These are phyloP conservation scores for Podospora conica DNA, from an alignment of 495 filamentous ascomycete genomes.

Conservation along the genomic window DNA sequence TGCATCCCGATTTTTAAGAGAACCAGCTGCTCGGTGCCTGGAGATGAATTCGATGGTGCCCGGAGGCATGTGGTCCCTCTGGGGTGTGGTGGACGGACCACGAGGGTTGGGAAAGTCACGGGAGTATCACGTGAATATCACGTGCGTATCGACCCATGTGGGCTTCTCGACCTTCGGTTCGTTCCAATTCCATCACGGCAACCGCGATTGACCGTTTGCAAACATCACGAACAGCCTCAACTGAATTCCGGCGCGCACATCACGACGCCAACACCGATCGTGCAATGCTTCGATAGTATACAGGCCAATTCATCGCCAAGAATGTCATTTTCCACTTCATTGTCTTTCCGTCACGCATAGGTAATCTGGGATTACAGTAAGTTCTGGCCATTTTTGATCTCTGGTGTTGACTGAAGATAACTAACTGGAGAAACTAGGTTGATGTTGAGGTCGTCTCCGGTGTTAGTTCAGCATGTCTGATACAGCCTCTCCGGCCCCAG, in stretches of 20 bases:
- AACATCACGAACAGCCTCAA: background rate
- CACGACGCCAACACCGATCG: background rate
- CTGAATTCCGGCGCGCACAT: background rate
- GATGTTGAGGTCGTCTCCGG: background rate
- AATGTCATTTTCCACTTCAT: background rate
- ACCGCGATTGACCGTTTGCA: background rate
- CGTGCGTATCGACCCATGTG: background rate
- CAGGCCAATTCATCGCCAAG: background rate
- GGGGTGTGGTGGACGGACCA: background rate
- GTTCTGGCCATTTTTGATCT: background rate
- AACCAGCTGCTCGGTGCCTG: background rate
- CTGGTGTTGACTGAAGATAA: background rate
- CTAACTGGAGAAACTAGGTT: background rate
- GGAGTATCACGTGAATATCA: constrained; percentile 9
- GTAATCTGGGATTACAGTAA: background rate
- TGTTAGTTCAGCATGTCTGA: background rate
- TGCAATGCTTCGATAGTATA: background rate
- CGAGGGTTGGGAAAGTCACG: constrained; percentile 15
- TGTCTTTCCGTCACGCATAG: background rate
- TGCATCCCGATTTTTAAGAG: background rate
- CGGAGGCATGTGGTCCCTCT: background rate
- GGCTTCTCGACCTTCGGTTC: background rate
- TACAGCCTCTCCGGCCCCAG: too few species aligned
- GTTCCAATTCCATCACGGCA: background rate
- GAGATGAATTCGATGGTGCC: background rate